A percentile compares a stretch with the other conserved stretches of the same genome.
phyloP scores from a whole-genome alignment of 768 basidiomycete genomes.

The Paxillus involutus region DNA sequence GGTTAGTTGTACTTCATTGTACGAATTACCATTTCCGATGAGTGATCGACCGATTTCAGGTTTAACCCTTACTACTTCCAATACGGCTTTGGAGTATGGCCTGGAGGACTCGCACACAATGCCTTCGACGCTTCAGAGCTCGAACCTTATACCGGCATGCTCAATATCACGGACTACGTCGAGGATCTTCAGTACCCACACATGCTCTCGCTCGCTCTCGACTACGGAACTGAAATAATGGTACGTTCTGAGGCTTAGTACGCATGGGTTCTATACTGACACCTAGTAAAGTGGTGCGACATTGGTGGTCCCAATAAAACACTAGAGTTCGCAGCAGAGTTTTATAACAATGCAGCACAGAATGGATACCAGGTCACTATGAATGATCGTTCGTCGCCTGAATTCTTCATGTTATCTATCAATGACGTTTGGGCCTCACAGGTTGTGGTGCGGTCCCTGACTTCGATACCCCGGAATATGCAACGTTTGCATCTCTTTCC shows the following conservation, averaged over 20 bases:
- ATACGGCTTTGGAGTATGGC: slow-evolving; percentile 53
- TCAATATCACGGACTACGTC: slow-evolving; percentile 51
- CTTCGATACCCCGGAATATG: slow-evolving; percentile 58
- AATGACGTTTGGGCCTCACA: slow-evolving; percentile 14
- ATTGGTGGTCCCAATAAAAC: slow-evolving; percentile 53
- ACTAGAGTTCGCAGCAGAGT: slow-evolving; percentile 43
- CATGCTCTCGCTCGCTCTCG: slow-evolving; percentile 47
- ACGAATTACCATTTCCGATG: not conserved
- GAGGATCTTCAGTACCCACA: slow-evolving; percentile 51
- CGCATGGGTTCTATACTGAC: slow-evolving; percentile 7
- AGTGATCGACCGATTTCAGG: slow-evolving; percentile 29
- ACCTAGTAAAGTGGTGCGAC: slow-evolving; percentile 48
- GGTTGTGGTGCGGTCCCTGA: slow-evolving; percentile 52
- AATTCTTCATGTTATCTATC: not conserved
- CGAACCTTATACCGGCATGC: slow-evolving; percentile 55
- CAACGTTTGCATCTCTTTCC: slow-evolving; percentile 45
- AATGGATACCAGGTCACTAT: slow-evolving; percentile 47
- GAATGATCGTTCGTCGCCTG: slow-evolving; percentile 36
- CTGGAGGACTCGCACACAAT: slow-evolving; percentile 54
- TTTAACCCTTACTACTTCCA: slow-evolving; percentile 52
- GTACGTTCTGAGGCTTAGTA: slow-evolving; percentile 23
- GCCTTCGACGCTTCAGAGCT: slow-evolving; percentile 44
- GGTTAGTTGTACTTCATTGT: slow-evolving; percentile 26
- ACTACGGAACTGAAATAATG: slow-evolving; percentile 56
- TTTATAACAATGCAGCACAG: slow-evolving; percentile 43